phyloP scores from a whole-genome alignment of 1,284 basidiomycete genomes.

The Athelia sp. region DNA sequence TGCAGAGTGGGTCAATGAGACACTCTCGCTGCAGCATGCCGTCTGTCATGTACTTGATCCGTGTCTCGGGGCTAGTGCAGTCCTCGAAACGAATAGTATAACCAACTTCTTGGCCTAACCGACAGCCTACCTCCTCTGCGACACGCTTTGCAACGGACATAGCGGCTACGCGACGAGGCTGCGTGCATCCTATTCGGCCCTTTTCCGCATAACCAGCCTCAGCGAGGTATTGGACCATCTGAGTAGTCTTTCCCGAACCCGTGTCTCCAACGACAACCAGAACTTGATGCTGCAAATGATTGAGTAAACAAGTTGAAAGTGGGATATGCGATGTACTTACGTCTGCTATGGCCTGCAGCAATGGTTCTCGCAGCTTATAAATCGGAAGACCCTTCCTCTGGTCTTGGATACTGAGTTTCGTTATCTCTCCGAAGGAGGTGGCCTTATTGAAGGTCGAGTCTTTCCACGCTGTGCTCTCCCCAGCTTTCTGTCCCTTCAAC shows the following conservation, averaged over 20 bases:
- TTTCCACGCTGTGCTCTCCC: constrained; percentile 88
- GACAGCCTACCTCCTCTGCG: constrained; percentile 94
- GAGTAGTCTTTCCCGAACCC: constrained; percentile 90
- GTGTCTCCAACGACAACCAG: constrained; percentile 94
- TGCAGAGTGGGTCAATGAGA: constrained; percentile 91
- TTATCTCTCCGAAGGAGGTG: constrained; percentile 95
- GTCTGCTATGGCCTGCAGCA: constrained; percentile 89
- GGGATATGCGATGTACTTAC: constrained; percentile 37
- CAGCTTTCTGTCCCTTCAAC: constrained; percentile 77
- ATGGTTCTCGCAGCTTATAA: constrained; percentile 90
- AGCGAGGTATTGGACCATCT: constrained; percentile 92
- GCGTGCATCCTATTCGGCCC: constrained; percentile 93
- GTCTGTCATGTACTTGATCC: constrained; percentile 99
- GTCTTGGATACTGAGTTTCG: constrained; percentile 87
- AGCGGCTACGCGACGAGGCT: constrained; percentile 97
- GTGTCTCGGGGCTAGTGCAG: constrained; percentile 94
- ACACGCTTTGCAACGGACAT: constrained; percentile 99
- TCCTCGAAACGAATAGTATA: constrained; percentile 99
- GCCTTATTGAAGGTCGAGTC: constrained; percentile 93
- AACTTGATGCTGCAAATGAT: constrained; percentile 78
- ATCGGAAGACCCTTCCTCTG: constrained; percentile 91
- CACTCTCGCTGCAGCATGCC: constrained; percentile 99
- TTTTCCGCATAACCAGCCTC: constrained; percentile 85
- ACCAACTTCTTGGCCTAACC: constrained; percentile 95
- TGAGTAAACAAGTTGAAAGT: constrained; percentile 16